Conservation (phyloP, 2,329 filamentous ascomycete species). For the Waltergamsia citrina region DNA sequence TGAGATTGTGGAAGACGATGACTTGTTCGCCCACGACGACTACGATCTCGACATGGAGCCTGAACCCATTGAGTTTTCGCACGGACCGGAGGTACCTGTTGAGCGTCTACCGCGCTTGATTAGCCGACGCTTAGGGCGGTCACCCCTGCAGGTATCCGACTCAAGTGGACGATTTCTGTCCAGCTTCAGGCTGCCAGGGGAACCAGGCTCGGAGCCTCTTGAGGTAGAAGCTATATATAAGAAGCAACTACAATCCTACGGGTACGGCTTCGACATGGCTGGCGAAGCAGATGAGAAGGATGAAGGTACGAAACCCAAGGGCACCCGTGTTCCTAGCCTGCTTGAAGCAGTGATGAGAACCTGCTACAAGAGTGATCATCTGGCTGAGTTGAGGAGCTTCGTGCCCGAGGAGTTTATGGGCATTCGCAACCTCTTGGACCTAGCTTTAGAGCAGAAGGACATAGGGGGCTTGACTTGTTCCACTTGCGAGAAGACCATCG, state of each 20-base stretch:
- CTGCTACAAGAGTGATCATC: slow-evolving; percentile 32
- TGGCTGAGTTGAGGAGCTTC: slow-evolving; percentile 29
- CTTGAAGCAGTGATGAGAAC: slow-evolving; percentile 39
- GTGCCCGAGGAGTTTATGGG: slow-evolving; percentile 31
- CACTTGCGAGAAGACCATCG: slow-evolving; percentile 35
- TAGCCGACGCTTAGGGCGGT: slow-evolving; percentile 16
- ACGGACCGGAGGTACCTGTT: slow-evolving; percentile 3
- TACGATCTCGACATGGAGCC: slow-evolving; percentile 3
- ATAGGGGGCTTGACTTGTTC: slow-evolving; percentile 42
- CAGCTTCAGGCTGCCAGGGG: slow-evolving; percentile 16
- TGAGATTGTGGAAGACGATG: background rate
- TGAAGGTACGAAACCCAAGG: background rate
- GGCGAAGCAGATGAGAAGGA: background rate
- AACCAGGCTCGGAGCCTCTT: background rate
- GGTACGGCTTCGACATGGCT: too few species aligned
- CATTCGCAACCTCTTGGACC: slow-evolving; percentile 28
- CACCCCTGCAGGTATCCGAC: slow-evolving; percentile 19
- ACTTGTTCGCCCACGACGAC: background rate
- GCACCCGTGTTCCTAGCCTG: slow-evolving; percentile 32
- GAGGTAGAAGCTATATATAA: slow-evolving; percentile 4
- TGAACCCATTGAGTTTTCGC: slow-evolving; percentile 4
- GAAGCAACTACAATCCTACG: background rate
- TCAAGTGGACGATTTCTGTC: slow-evolving; percentile 18
- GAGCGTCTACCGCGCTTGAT: slow-evolving; percentile 10
- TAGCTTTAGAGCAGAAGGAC: slow-evolving; percentile 29